Conservation (phyloP, 2,329 filamentous ascomycete species). For the Cercospora beticola region DNA sequence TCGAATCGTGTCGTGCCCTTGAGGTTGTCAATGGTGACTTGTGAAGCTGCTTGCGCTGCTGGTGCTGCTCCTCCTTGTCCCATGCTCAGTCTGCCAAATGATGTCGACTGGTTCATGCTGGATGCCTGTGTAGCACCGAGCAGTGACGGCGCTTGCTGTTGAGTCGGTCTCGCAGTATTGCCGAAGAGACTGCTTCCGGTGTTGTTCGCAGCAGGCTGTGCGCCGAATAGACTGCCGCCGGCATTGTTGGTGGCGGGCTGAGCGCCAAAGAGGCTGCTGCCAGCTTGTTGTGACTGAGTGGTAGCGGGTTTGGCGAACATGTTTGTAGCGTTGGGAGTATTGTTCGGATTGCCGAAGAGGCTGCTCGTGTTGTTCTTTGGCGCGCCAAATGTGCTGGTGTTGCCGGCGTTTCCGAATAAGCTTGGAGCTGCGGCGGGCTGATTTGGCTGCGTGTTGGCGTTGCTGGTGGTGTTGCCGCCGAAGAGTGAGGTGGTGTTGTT, state of each 20-base stretch:
- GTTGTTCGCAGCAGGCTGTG: conserved; percentile 15
- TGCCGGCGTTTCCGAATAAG: conserved; percentile 22
- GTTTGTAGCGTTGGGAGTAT: conserved; percentile 27
- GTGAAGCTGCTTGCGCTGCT: conserved; percentile 39
- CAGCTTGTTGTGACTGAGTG: conserved; percentile 21
- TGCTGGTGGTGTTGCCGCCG: conserved; percentile 18
- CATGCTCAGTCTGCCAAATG: conserved; percentile 43
- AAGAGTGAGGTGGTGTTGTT: conserved; percentile 15
- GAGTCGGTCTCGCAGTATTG: conserved; percentile 16
- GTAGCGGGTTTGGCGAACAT: conserved; percentile 31
- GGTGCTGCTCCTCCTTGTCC: conserved; percentile 51
- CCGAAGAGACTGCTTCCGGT: conserved; percentile 25
- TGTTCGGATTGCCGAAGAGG: conserved; percentile 13
- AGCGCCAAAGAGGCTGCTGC: conserved; percentile 31
- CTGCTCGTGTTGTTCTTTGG: conserved; percentile 9
- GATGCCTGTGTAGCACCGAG: conserved; percentile 30
- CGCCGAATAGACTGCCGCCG: conserved; percentile 24
- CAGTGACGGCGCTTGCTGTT: conserved; percentile 34
- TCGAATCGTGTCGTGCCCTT: conserved; percentile 88
- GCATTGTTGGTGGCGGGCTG: conserved; percentile 10
- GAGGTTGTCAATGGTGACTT: conserved; percentile 75
- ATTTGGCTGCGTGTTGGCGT: conserved; percentile 14
- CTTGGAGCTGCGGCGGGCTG: conserved; percentile 21
- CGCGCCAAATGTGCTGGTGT: conserved; percentile 28
- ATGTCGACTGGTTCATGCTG: conserved; percentile 26